Base-by-base conservation (phyloP, 169 alveolate species). In the Eimeria sp. region DNA sequence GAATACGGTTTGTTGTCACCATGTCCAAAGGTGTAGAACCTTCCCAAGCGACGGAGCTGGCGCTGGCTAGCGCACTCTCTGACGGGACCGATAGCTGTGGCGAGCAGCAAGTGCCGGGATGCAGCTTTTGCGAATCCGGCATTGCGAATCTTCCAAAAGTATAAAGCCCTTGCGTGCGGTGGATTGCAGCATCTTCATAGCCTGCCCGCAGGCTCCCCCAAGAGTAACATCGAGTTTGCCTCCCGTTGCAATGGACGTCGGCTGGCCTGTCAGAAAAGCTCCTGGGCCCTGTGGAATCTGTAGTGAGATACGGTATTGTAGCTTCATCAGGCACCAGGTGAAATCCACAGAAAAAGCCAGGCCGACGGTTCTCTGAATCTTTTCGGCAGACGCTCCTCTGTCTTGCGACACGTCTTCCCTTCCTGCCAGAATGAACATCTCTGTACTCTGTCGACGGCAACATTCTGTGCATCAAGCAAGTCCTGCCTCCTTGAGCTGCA, bases 1-100 rank as follows among this genome's bases (percentile, higher is more conserved):
- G 76, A 62, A 85, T 85, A 40, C 43, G 77, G 62, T 85, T 60
- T 14, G 93, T 64, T 20, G 60, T 23, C 58, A 23, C 82, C 68
- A 85, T 52, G 52, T 62, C 80, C 62, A 85, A 37, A 18, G 76
- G 64, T 82, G 3, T 64, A 80, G 33, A 64, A 62, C 33, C 77
- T 13, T 20, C 93, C 77, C 64, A 49, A 23, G 43, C 27, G 9
- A 71, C 37, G 54, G 80, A 54, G 10, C 37, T 83, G 62, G 90
- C 46, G 25, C 13, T 18, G 33, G 71, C 54, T 25, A 83, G 9
- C 68, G n/a, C 64, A 18, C 74, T n/a, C 68, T 54, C 90, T 16
- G 90, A 82, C 43, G 90, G n/a, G 54, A 27, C 9, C 33, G 80
- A 33, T 52, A 0, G 54, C 54, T 33, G 80, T 71, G 54, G n/a